phyloP scores from a whole-genome alignment of 1,284 basidiomycete genomes.

The Pseudozyma flocculosa region DNA sequence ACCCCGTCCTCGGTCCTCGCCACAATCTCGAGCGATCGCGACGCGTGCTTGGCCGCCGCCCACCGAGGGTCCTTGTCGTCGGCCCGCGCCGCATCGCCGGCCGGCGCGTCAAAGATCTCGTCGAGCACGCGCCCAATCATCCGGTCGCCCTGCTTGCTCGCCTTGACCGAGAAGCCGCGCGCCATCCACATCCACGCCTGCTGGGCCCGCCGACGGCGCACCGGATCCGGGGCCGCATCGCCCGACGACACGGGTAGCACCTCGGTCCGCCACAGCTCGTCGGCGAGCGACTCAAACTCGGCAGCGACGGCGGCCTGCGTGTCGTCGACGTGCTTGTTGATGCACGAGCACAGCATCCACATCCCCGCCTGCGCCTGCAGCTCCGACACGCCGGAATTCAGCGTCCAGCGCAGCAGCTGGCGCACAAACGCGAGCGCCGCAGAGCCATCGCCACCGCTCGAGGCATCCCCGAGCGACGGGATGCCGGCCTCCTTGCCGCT shows the following conservation, averaged over 20 bases:
- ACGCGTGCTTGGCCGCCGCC: conserved; percentile 15
- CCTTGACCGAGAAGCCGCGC: conserved; percentile 38
- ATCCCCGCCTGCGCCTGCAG: conserved; percentile 21
- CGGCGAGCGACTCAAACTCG: conserved; percentile 21
- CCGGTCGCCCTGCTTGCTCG: conserved; percentile 20
- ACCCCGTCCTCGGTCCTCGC: conserved; percentile 36
- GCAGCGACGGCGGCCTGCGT: conserved; percentile 2
- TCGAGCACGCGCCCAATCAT: conserved; percentile 40
- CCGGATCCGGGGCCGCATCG: conserved; percentile 1
- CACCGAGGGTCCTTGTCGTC: conserved; percentile 24
- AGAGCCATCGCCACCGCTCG: neutral
- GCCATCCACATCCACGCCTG: conserved; percentile 47
- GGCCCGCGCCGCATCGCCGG: conserved; percentile 4
- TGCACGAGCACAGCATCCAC: conserved; percentile 11
- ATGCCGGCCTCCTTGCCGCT: neutral
- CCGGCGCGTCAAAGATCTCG: conserved; percentile 29
- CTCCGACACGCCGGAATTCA: conserved; percentile 2
- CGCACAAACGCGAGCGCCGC: conserved; percentile 14
- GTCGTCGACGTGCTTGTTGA: conserved; percentile 48
- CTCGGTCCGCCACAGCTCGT: conserved; percentile 28
- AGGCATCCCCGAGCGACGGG: conserved; percentile 7
- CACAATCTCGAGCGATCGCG: conserved; percentile 11
- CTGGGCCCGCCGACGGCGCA: conserved; percentile 6
- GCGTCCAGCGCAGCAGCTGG: conserved; percentile 18
- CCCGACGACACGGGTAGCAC: conserved; percentile 3